Evolutionary conservation across 257 asterid genomes (phyloP).

Genomic region (Solanum peruvianum): DNA sequence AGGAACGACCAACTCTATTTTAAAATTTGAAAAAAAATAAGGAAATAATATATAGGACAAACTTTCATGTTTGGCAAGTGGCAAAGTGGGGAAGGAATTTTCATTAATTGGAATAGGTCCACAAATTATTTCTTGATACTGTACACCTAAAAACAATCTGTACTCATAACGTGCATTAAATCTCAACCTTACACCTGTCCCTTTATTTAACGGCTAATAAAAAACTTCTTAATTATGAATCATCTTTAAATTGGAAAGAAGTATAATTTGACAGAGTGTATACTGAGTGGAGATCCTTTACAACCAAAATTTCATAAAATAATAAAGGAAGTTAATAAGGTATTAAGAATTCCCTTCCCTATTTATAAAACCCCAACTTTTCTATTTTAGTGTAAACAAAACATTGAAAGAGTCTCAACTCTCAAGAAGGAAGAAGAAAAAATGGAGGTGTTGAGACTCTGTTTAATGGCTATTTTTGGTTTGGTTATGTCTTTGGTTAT

Average conservation of each 20-base stretch:
- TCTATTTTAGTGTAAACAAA: too few species aligned
- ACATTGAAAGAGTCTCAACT: neutral
- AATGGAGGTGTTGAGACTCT: conserved; percentile 45
- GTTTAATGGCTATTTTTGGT: conserved; percentile 20
- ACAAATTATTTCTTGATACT: neutral
- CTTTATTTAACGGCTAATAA: conserved; percentile 14
- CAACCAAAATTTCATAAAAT: neutral
- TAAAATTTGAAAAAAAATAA: neutral
- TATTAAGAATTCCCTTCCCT: neutral
- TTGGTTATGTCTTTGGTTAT: conserved; percentile 24
- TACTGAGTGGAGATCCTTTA: conserved; percentile 1
- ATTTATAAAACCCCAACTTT: neutral
- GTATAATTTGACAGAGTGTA: conserved; percentile 2
- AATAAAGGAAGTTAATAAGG: neutral
- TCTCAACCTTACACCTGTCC: conserved; percentile 28
- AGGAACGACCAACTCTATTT: conserved; percentile 5
- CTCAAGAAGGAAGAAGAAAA: neutral
- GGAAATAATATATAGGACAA: neutral
- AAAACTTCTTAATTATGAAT: neutral
- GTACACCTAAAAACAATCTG: conserved; percentile 43
- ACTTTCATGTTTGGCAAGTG: conserved; percentile 15
- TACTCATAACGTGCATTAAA: conserved; percentile 17
- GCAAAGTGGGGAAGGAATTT: neutral
- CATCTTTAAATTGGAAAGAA: neutral
- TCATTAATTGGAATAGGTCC: conserved; percentile 2